A percentile compares a stretch with the other conserved stretches of the same genome.
Conservation (phyloP, 768 basidiomycete genomes). For the Amanita rubescens region DNA sequence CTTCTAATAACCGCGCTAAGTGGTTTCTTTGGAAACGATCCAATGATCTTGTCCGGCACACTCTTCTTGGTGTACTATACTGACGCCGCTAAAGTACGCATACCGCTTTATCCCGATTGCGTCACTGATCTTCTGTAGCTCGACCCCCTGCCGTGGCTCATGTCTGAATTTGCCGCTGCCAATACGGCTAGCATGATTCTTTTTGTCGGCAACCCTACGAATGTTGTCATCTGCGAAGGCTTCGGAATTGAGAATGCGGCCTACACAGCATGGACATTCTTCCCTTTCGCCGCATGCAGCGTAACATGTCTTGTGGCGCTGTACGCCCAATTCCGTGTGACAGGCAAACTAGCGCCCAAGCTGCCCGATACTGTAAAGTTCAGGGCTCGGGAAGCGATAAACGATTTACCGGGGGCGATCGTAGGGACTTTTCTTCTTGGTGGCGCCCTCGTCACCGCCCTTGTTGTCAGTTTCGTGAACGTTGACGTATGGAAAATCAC, state of each 20-base stretch:
- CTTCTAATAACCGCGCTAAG: slow-evolving; percentile 73
- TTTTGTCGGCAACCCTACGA: slow-evolving; percentile 90
- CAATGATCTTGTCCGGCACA: slow-evolving; percentile 87
- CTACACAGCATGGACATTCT: slow-evolving; percentile 76
- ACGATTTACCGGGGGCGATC: slow-evolving; percentile 67
- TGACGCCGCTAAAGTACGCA: slow-evolving; percentile 39
- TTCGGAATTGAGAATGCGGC: slow-evolving; percentile 71
- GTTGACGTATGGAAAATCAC: slow-evolving; percentile 82
- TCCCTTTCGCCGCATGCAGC: slow-evolving; percentile 69
- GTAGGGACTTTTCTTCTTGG: slow-evolving; percentile 66
- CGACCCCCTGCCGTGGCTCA: slow-evolving; percentile 58
- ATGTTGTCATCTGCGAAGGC: slow-evolving; percentile 86
- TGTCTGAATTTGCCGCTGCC: slow-evolving; percentile 70
- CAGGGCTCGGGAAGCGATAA: slow-evolving; percentile 53
- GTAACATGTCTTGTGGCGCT: slow-evolving; percentile 57
- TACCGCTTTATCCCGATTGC: neutral
- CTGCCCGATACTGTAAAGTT: slow-evolving; percentile 30
- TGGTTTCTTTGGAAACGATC: slow-evolving; percentile 86
- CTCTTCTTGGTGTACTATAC: slow-evolving; percentile 90
- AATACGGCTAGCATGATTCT: slow-evolving; percentile 71
- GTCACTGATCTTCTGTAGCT: slow-evolving; percentile 18
- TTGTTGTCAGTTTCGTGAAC: slow-evolving; percentile 68
- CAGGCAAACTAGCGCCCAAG: slow-evolving; percentile 45
- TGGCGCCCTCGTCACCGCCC: slow-evolving; percentile 61
- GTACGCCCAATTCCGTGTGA: slow-evolving; percentile 48